Evolutionary conservation across 2,329 filamentous ascomycete genomes (phyloP), one percentile per base, ranked within the genome.

Genomic region (Fusarium devonianum): DNA sequence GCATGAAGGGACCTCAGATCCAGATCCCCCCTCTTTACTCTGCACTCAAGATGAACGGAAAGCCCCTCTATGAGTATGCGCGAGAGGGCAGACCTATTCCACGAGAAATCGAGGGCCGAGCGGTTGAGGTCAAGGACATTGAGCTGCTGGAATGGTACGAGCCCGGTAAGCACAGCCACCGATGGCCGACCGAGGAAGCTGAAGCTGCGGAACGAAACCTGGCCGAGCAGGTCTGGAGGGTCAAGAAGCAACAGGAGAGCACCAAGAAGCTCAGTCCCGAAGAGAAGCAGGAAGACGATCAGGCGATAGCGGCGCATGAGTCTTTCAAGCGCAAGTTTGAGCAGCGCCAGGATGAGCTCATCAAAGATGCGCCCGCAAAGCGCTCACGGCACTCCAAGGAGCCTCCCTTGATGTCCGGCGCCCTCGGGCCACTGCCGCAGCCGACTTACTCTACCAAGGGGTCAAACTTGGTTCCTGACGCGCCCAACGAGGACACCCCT

Each of bases 11-110:
- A 12, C 88, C 88, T 62, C 91, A 91, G 65, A 86, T 89, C 76
- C 94, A 99, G 76, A 86, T 90, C 61, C 94, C 94, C 26, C 93
- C 93, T 5, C 83, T 99, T 14, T 99, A 92, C 73, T 96, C 91
- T 21, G 94, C 94, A 8, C 78, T 97, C 54, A 92, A 93, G 71
- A 90, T 97, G 71, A 84, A 97, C 61, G 94, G 94, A 2, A 97
- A 97, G 77, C 89, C 90, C 23, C 79, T 97, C 37, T 99, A 99
- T 70, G 92, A 99, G 73, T 97, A 97, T 72, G 94, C 94, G 14
- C 82, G 94, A 37, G 90, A 92, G 69, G 94, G 94, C 12, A 91
- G 88, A 67, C 84, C 90, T 25, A 87, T 96, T 12, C 94, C 94
- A 0, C 79, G 88, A 46, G 88, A 96, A 69, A 94, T 99, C 50